Conservation (phyloP, 352 stramenopile genomes). For the Phytophthora sojae region DNA sequence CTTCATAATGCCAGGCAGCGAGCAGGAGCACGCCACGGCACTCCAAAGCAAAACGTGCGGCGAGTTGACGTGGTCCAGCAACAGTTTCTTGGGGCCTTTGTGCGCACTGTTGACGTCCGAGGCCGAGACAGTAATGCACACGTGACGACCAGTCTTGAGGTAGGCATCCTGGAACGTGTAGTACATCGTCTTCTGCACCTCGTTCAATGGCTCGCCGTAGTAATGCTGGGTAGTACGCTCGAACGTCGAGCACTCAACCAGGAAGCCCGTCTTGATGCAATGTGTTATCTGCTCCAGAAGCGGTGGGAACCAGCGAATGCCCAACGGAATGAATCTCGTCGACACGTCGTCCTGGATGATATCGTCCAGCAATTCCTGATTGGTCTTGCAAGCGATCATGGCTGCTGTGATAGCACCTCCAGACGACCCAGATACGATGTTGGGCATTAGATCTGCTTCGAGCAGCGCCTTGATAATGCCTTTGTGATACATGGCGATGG, state of each 20-base stretch:
- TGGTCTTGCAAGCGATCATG: conserved; percentile 85
- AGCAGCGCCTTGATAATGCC: conserved; percentile 93
- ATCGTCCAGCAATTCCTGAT: conserved; percentile 83
- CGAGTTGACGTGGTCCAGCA: conserved; percentile 95
- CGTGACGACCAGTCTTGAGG: conserved; percentile 91
- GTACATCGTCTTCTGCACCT: conserved; percentile 57
- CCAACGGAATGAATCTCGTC: conserved; percentile 55
- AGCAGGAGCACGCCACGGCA: conserved; percentile 92
- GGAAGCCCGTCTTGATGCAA: conserved; percentile 91
- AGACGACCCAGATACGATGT: conserved; percentile 94
- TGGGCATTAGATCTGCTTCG: conserved; percentile 89
- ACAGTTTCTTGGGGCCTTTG: conserved; percentile 82
- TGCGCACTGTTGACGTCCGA: conserved; percentile 86
- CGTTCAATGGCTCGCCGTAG: conserved; percentile 80
- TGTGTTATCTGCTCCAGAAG: conserved; percentile 88
- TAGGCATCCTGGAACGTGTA: conserved; percentile 96
- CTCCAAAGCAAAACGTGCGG: conserved; percentile 93
- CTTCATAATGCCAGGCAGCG: conserved; percentile 93
- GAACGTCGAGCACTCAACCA: conserved; percentile 87
- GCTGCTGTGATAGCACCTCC: conserved; percentile 93
- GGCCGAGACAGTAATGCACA: conserved; percentile 95
- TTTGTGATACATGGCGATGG: conserved; percentile 95
- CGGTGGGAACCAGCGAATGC: conserved; percentile 85
- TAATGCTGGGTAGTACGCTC: conserved; percentile 93
- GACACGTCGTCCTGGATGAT: conserved; percentile 70